Evolutionary conservation across 805 yeast species (phyloP), one percentile per base, ranked within the genome.

Genomic region (Kodamaea lidongshanica): DNA sequence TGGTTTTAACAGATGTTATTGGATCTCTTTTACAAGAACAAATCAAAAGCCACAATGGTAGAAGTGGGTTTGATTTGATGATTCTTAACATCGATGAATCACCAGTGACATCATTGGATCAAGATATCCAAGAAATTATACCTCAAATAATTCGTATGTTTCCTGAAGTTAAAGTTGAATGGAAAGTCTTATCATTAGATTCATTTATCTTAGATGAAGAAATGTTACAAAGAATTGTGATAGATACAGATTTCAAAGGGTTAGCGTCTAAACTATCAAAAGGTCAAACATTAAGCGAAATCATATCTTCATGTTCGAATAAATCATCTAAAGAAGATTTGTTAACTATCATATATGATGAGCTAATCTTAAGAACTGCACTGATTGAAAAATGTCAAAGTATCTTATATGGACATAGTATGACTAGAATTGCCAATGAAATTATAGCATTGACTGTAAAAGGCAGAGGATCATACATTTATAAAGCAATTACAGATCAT

Each of bases 361-460:
- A 70, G 23, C 41, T 79, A 4, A 54, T 79, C 2, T 42, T 65
- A 18, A 50, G 59, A 16, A 51, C 67, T 8, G 84, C 87, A 0
- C 41, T 44, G 5, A 52, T 56, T 8, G 54, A 61, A 10, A 46
- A 53, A 0, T 70, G 77, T 42, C 60, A 67, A n/a, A 67, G 82
- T n/a, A 58, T 85, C 3, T 28, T 86, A 6, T 74, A 75, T 60
- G 85, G 89, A 1, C 83, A 79, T 46, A 76, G 82, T 16, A 83
- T 85, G 94, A 82, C 95, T 1, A 67, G 77, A 23, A 50, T 88
- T 14, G 94, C 96, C 1, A 85, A 80, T 44, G 77, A 77, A 38
- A 75, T 83, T n/a, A 62, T 89, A 19, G 67, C 94, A 0, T 55
- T 83, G 32, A 79, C 94, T 0, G 87, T 86, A 4, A 83, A 79